A percentile compares a stretch with the other conserved stretches of the same genome.
phyloP scores from a whole-genome alignment of 495 filamentous ascomycete species.

The Aspergillus homomorphus region DNA sequence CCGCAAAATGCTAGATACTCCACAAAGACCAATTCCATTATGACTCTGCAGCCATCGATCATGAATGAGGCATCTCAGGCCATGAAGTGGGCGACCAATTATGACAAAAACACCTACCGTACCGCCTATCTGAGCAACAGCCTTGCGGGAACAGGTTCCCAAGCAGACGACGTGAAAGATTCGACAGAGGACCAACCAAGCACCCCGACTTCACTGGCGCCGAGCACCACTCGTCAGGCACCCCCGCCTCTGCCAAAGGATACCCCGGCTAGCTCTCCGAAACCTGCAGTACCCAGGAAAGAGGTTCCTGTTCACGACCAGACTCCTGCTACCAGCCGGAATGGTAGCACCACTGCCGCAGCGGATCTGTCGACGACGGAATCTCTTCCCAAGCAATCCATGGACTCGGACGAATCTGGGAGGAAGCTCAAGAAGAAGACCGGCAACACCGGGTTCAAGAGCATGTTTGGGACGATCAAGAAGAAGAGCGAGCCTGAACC shows the following conservation, averaged over 20 bases:
- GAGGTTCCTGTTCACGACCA: slow-evolving; percentile 4
- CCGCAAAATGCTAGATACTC: slow-evolving; percentile 49
- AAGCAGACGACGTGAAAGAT: slow-evolving; percentile 24
- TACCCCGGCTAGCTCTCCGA: slow-evolving; percentile 12
- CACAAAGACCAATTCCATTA: slow-evolving; percentile 83
- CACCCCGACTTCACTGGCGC: slow-evolving; percentile 13
- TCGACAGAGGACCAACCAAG: slow-evolving; percentile 11
- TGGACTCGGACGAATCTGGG: slow-evolving; percentile 28
- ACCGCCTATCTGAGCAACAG: slow-evolving; percentile 74
- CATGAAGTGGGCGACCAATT: slow-evolving; percentile 81
- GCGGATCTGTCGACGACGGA: slow-evolving; percentile 24
- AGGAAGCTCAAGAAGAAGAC: slow-evolving; percentile 51
- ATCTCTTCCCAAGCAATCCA: slow-evolving; percentile 27
- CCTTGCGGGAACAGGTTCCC: slow-evolving; percentile 61
- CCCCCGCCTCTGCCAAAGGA: slow-evolving; percentile 32
- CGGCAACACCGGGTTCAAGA: slow-evolving; percentile 44
- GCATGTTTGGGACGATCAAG: slow-evolving; percentile 44
- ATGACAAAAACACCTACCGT: slow-evolving; percentile 77
- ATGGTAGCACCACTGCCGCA: slow-evolving; percentile 19
- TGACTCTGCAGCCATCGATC: slow-evolving; percentile 84
- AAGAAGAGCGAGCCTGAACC: slow-evolving; percentile 33
- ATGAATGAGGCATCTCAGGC: slow-evolving; percentile 85
- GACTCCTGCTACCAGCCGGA: slow-evolving; percentile 3
- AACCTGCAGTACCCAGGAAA: slow-evolving; percentile 11
- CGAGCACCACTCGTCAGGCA: slow-evolving; percentile 26